Base-by-base conservation (phyloP, 805 yeast genomes). In the Ogataea populi-albae region DNA sequence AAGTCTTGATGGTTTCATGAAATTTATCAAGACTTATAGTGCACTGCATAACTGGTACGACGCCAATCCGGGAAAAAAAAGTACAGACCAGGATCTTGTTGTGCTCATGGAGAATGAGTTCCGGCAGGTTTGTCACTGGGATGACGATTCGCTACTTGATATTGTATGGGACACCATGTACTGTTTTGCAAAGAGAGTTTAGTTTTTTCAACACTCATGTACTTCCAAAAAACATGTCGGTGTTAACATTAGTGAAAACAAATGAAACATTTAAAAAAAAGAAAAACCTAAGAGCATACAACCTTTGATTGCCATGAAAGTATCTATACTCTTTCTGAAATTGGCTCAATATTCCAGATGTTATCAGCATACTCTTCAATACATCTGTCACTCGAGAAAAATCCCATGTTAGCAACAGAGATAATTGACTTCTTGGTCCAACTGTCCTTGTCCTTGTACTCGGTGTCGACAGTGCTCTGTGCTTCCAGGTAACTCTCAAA, bases 351-450 rank as follows among this genome's bases (percentile, higher is more conserved):
- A 55, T 88, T 83, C 97, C 97, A 88, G 53, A 88, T 87, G 43
- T 80, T 75, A 47, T 86, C 96, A 22, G 96, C 95, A 49, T 88
- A 88, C 60, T 88, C 96, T 52, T 81, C 83, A 55, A 88, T 84
- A 59, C 95, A 86, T 62, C 97, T 73, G 61, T 88, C 97, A 43
- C 89, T 79, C 44, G 86, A 75, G 68, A 88, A 88, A 74, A 86
- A 89, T 6, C 97, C 97, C 81, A 86, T 84, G 59, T 86, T 86
- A 36, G 97, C 94, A 38, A 88, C 96, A 49, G 84, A 76, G 43
- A 71, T 61, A 41, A 88, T 83, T 28, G 82, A 66, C 65, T 86
- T 87, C 60, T 76, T 79, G 38, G 76, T 68, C 97, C 97, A 88
- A 29, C 66, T 71, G 43, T 76, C 76, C 57, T 79, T 79, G 41